Base-by-base conservation (phyloP, 164 flowering plant species). In the Vitis cinerea region DNA sequence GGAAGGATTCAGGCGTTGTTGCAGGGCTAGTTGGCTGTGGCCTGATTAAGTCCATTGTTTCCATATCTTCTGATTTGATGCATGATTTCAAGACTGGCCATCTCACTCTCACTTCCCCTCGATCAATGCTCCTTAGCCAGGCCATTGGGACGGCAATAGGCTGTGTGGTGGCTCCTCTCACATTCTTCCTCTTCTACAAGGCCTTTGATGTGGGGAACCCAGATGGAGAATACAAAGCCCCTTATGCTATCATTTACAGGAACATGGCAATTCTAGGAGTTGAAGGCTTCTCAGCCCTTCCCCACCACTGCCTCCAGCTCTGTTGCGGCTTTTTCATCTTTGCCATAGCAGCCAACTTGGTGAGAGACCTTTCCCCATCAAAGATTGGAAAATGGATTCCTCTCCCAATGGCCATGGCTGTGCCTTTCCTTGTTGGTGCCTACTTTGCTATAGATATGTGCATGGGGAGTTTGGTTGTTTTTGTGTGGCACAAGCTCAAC, bases 321-420 rank as follows among this genome's bases (percentile, higher is more conserved):
- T 91, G 97, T 58, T 87, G 79, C 63, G 96, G 87, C 6, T 93
- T 93, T 68, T 95, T 95, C 50, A 82, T 74, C 15, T 88, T 90
- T 59, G 97, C 97, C 2, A 63, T 88, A 6, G 77, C 53, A 50
- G 81, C 85, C 47, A 91, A 95, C 80, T 58, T 93, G 78, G 29
- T 77, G 55, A 83, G 87, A 67, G 98, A 95, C 65, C 31, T 81
- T 37, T 55, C 71, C 3, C 91, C 93, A 0, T 27, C 71, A 47
- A 85, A 73, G 8, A 64, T 87, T 1, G 92, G 86, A 59, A 88
- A 82, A 60, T 90, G 80, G 81, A 74, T 88, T 9, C 99, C 99
- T 0, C 82, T 95, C 29, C 99, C 99, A 0, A 95, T 95, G 93
- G 98, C 92, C 16, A 93, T 95, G 98, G 99, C 96, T 1, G 94